These are phyloP conservation scores for Hibiscus mutabilis DNA, from an alignment of 345 rosid species.

Conservation along the genomic window DNA sequence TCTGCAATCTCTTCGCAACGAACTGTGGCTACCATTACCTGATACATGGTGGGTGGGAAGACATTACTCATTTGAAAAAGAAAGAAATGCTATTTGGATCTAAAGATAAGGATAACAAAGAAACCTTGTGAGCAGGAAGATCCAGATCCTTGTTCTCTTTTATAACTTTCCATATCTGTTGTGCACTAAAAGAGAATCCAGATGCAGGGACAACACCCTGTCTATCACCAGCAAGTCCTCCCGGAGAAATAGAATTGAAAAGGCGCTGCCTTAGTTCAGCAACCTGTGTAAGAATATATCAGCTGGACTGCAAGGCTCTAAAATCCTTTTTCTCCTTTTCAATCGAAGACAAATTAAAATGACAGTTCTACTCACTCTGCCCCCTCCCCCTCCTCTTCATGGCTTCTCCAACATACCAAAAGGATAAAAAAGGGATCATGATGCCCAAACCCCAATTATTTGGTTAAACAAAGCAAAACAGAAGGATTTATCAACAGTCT, in stretches of 20 bases:
- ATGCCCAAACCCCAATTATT: slow-evolving; percentile 6
- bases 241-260: slow-evolving; percentile 71
- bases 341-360: neutral
- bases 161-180: slow-evolving; percentile 74
- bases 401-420: neutral
- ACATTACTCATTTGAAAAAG: slow-evolving; percentile 6
- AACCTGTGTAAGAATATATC: slow-evolving; percentile 39
- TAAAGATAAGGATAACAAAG: neutral
- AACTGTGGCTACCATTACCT: slow-evolving; percentile 91
- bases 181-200: slow-evolving; percentile 80
- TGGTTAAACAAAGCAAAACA: neutral
- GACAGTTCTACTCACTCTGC: neutral
- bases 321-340: neutral
- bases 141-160: slow-evolving; percentile 85
- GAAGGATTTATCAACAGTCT: neutral
- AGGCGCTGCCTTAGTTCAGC: slow-evolving; percentile 63
- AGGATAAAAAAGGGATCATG: neutral
- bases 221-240: slow-evolving; percentile 93
- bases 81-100: neutral
- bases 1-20: slow-evolving; percentile 92
- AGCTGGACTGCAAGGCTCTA: neutral
- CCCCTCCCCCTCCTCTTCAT: neutral
- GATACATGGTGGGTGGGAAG: slow-evolving; percentile 14
- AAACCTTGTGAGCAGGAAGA: slow-evolving; percentile 89
- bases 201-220: slow-evolving; percentile 84